These are phyloP conservation scores for Plantago elongata DNA, from an alignment of 257 asterid species.

Conservation along the genomic window DNA sequence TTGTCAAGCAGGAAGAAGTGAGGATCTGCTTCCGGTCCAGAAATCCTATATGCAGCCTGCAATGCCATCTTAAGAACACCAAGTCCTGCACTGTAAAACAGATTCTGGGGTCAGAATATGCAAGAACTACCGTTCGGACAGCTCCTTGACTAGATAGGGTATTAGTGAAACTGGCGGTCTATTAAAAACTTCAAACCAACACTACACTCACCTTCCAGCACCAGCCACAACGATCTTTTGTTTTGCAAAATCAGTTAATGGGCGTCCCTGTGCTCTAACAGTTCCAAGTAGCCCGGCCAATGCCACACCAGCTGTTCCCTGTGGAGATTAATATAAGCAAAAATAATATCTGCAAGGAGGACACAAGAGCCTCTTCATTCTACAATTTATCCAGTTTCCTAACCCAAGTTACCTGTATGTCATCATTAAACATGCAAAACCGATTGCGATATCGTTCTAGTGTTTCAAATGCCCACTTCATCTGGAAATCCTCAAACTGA, in stretches of 20 bases:
- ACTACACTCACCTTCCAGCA: constrained; percentile 86
- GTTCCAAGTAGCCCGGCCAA: constrained; percentile 96
- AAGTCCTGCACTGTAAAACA: constrained; percentile 93
- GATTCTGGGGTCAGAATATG: constrained; percentile 20
- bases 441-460: constrained; percentile 83
- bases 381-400: constrained; percentile 9
- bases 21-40: constrained; percentile 71
- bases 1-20: constrained; percentile 95
- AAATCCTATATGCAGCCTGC: constrained; percentile 90
- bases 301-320: constrained; percentile 99
- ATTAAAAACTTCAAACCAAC: constrained; percentile 17
- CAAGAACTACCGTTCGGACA: background rate
- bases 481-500: constrained; percentile 98
- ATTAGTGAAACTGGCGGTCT: constrained; percentile 8
- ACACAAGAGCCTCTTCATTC: constrained; percentile 13
- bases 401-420: constrained; percentile 67
- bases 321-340: constrained; percentile 27
- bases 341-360: constrained; percentile 22
- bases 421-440: constrained; percentile 99
- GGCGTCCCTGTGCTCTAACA: constrained; percentile 92
- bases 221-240: constrained; percentile 98
- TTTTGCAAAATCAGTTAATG: constrained; percentile 86
- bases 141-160: background rate
- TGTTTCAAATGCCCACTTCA: constrained; percentile 99
- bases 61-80: constrained; percentile 99